Evolutionary conservation across 805 yeast species (phyloP).

Genomic region (Myxozyma mucilagina): DNA sequence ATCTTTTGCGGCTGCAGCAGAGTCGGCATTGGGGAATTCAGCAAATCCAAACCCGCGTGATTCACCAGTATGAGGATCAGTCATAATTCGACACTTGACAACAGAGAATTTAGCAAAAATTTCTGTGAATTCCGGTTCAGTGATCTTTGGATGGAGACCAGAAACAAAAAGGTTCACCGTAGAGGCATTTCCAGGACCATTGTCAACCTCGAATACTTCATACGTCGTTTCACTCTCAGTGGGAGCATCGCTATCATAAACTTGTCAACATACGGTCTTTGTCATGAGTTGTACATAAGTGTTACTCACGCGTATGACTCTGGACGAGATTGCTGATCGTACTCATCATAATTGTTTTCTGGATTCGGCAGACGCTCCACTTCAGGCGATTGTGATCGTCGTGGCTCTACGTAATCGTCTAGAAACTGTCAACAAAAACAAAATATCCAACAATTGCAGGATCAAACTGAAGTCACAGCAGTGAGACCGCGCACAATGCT

Average conservation of each 20-base stretch:
- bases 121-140: conserved; percentile 36
- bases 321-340: background rate
- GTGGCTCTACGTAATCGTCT: background rate
- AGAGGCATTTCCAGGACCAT: background rate
- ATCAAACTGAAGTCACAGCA: too few relatives aligned
- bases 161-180: conserved; percentile 39
- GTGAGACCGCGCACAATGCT: too few relatives aligned
- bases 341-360: background rate
- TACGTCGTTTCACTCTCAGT: background rate
- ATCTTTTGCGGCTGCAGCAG: conserved; percentile 49
- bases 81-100: conserved; percentile 45
- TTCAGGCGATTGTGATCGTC: conserved; percentile 1
- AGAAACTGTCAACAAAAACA: background rate
- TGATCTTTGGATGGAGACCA: conserved; percentile 39
- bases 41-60: conserved; percentile 58
- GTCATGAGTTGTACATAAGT: background rate
- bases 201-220: background rate
- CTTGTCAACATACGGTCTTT: background rate
- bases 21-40: conserved; percentile 46
- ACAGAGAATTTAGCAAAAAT: conserved; percentile 37
- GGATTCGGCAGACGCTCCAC: background rate
- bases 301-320: background rate
- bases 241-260: background rate
- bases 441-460: too few relatives aligned
- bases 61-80: conserved; percentile 47